phyloP scores from a whole-genome alignment of 495 filamentous ascomycete genomes.

The Hypoxylon trugodes region DNA sequence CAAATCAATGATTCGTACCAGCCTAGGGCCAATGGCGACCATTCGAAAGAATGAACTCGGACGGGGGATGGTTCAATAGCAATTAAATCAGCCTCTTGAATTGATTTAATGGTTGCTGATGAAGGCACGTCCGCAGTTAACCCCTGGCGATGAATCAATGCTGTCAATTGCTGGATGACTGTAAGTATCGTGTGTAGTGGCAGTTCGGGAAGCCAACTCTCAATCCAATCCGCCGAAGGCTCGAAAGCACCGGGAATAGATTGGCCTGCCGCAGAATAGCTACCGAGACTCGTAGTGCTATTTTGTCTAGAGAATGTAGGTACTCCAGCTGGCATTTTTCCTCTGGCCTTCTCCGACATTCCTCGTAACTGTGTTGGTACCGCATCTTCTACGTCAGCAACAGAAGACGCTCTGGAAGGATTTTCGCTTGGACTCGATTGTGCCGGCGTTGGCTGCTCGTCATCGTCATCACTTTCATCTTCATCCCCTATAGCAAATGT shows the following conservation, averaged over 20 bases:
- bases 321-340: conserved; percentile 92
- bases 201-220: conserved; percentile 90
- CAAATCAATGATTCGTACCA: conserved; percentile 97
- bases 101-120: conserved; percentile 47
- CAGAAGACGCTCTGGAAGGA: conserved; percentile 74
- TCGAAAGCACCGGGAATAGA: conserved; percentile 69
- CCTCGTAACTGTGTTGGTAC: conserved; percentile 89
- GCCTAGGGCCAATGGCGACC: conserved; percentile 89
- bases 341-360: conserved; percentile 97
- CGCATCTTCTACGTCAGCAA: conserved; percentile 80
- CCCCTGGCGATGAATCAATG: conserved; percentile 54
- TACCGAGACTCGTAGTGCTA: conserved; percentile 83
- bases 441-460: conserved; percentile 70
- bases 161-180: conserved; percentile 70
- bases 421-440: conserved; percentile 75
- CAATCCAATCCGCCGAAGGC: conserved; percentile 84
- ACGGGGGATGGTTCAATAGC: conserved; percentile 79
- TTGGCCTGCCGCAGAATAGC: conserved; percentile 65
- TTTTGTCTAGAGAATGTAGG: conserved; percentile 89
- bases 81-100: conserved; percentile 54
- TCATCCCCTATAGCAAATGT: conserved; percentile 93
- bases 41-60: conserved; percentile 91
- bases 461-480: conserved; percentile 77
- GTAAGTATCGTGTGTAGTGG: conserved; percentile 91
- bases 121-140: conserved; percentile 47